phyloP scores from a whole-genome alignment of 495 filamentous ascomycete genomes.

The Corynascus novoguineensis region DNA sequence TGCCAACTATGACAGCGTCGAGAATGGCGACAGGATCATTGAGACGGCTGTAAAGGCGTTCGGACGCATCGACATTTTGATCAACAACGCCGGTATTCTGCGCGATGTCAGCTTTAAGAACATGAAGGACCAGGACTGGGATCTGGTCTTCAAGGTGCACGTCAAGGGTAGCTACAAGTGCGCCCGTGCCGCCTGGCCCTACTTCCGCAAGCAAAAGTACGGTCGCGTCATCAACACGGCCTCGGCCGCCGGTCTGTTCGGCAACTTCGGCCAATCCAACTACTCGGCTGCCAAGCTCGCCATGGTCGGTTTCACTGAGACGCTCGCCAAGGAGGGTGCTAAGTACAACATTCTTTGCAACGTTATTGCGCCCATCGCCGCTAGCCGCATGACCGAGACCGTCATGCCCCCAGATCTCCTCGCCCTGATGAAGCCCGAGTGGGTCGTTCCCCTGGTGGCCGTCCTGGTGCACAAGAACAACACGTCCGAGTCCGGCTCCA shows the following conservation, averaged over 20 bases:
- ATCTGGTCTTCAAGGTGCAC: constrained; percentile 88
- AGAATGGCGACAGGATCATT: constrained; percentile 91
- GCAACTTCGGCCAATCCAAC: constrained; percentile 93
- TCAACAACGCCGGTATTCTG: constrained; percentile 98
- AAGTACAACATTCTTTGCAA: constrained; percentile 99
- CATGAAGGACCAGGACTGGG: constrained; percentile 97
- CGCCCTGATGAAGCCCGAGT: constrained; percentile 84
- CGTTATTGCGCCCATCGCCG: constrained; percentile 93
- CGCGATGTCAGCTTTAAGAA: constrained; percentile 98
- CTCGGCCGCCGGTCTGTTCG: constrained; percentile 92
- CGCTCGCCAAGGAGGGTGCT: constrained; percentile 90
- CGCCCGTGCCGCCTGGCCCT: constrained; percentile 90
- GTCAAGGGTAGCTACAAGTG: constrained; percentile 97
- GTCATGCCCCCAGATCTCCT: constrained; percentile 95
- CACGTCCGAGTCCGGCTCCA: constrained; percentile 73
- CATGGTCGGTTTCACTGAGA: constrained; percentile 97
- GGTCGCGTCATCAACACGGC: constrained; percentile 94
- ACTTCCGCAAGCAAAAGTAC: constrained; percentile 98
- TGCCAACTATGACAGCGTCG: constrained; percentile 97
- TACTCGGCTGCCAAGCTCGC: constrained; percentile 96
- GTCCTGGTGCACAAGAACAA: constrained; percentile 85
- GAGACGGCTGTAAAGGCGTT: constrained; percentile 90
- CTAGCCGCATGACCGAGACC: constrained; percentile 94
- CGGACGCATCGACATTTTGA: constrained; percentile 87
- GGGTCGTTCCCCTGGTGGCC: constrained; percentile 92